A percentile compares a stretch with the other conserved stretches of the same genome.
Evolutionary conservation across 768 basidiomycete species (phyloP).

Genomic region (Pholiota microspora): DNA sequence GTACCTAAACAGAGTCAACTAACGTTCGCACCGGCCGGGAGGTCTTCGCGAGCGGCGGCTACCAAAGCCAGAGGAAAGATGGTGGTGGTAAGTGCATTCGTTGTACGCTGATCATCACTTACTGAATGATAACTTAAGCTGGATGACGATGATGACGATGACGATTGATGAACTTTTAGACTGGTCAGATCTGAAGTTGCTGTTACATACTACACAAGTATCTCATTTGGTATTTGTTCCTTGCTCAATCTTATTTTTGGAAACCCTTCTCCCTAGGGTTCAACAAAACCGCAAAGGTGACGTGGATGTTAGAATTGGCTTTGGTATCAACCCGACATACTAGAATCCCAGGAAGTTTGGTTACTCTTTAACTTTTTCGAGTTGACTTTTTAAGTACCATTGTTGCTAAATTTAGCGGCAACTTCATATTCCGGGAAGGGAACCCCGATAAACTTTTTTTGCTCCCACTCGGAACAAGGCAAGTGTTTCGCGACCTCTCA

Average conservation of each 20-base stretch:
- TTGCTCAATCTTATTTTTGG: too few species aligned
- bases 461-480: background rate
- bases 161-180: constrained; percentile 2
- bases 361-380: too few species aligned
- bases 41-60: constrained; percentile 66
- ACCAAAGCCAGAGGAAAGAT: constrained; percentile 64
- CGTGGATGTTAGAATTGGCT: too few species aligned
- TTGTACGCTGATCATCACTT: background rate
- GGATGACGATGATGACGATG: constrained; percentile 25
- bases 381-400: too few species aligned
- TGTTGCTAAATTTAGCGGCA: background rate
- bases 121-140: constrained; percentile 8
- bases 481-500: background rate
- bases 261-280: too few species aligned
- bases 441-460: background rate
- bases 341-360: too few species aligned
- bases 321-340: too few species aligned
- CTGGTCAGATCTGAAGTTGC: too few species aligned
- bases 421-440: background rate
- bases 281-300: too few species aligned
- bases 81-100: constrained; percentile 43
- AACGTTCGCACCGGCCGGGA: constrained; percentile 58
- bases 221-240: background rate
- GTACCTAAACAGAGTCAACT: constrained; percentile 55
- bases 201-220: too few species aligned